Evolutionary conservation across 768 basidiomycete species (phyloP).

Genomic region (Leccinum variicolor): DNA sequence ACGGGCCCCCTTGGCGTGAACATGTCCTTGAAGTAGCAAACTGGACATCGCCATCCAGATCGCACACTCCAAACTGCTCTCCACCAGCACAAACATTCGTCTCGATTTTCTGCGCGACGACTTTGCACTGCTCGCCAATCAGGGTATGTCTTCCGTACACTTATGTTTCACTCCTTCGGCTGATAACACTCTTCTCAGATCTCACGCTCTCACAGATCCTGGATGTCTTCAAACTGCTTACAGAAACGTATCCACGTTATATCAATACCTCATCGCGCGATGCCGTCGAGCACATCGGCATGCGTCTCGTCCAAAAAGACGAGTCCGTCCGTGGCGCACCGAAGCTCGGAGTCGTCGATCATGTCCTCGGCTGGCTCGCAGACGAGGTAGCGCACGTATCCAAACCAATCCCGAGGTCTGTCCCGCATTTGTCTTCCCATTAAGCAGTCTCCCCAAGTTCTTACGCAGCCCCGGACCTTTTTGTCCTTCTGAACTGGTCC

Average conservation of each 20-base stretch:
- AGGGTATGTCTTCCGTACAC: conserved; percentile 42
- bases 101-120: conserved; percentile 63
- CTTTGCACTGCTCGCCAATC: conserved; percentile 50
- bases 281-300: conserved; percentile 66
- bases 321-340: conserved; percentile 41
- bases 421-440: conserved; percentile 5
- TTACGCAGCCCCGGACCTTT: conserved; percentile 57
- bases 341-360: conserved; percentile 60
- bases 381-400: conserved; percentile 60
- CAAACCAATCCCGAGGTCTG: conserved; percentile 57
- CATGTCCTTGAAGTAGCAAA: conserved; percentile 40
- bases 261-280: conserved; percentile 65
- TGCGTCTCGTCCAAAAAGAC: conserved; percentile 62
- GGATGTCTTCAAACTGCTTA: conserved; percentile 72
- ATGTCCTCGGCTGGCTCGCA: conserved; percentile 74
- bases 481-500: conserved; percentile 71
- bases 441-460: conserved; percentile 32
- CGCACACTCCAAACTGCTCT: conserved; percentile 49
- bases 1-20: conserved; percentile 50
- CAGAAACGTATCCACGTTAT: conserved; percentile 77
- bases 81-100: conserved; percentile 51
- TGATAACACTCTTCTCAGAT: conserved; percentile 39
- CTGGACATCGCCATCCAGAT: conserved; percentile 52
- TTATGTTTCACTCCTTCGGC: not conserved
- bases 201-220: conserved; percentile 54